Percentiles rank a stretch among this genome's conserved stretches.
Conservation (phyloP, 257 asterid genomes). For the Lithospermum erythrorhizon region DNA sequence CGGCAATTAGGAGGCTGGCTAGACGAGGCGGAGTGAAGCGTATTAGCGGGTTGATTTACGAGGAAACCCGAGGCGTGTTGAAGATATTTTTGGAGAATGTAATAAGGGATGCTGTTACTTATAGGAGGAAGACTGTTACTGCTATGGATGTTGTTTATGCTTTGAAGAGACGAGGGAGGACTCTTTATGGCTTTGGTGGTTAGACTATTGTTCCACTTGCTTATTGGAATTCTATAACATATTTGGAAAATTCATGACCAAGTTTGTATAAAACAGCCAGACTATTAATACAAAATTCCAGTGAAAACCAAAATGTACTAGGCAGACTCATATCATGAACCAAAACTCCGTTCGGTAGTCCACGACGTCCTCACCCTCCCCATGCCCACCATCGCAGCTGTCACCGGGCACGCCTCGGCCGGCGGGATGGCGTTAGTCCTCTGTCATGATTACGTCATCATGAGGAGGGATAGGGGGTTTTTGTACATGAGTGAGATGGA, state of each 20-base stretch:
- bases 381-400: slow-evolving; percentile 77
- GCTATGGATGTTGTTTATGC: slow-evolving; percentile 27
- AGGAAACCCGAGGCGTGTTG: slow-evolving; percentile 20
- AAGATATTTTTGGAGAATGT: slow-evolving; percentile 28
- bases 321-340: slow-evolving; percentile 26
- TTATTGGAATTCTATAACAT: no score
- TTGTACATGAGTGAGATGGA: slow-evolving; percentile 61
- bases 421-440: slow-evolving; percentile 47
- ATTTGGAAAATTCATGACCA: neutral
- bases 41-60: slow-evolving; percentile 23
- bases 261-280: no score
- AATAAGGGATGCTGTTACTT: slow-evolving; percentile 26
- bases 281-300: no score
- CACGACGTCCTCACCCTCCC: slow-evolving; percentile 47
- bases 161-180: slow-evolving; percentile 22
- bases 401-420: slow-evolving; percentile 58
- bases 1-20: slow-evolving; percentile 20
- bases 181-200: slow-evolving; percentile 24
- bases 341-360: slow-evolving; percentile 39
- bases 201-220: neutral
- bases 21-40: slow-evolving; percentile 29
- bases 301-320: no score
- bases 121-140: slow-evolving; percentile 22
- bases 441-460: slow-evolving; percentile 48
- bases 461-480: slow-evolving; percentile 48